Evolutionary conservation across 169 alveolate genomes (phyloP), one percentile per base, ranked within the genome.

Genomic region (Cystoisospora suis): DNA sequence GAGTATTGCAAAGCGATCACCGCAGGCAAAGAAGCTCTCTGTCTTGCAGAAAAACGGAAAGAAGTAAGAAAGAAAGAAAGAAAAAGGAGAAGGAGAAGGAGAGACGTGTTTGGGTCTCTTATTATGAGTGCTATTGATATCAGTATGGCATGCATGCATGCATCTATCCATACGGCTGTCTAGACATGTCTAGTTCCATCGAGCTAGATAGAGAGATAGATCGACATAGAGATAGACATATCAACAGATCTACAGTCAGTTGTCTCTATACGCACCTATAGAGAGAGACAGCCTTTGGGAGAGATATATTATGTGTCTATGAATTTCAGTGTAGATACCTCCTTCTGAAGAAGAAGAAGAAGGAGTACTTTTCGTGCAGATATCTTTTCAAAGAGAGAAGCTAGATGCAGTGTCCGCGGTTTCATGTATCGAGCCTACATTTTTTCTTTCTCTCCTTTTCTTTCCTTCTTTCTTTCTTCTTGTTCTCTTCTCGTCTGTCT

Each of bases 21-120:
- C 1, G 92, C 92, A 5, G 92, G 88, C 1, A 79, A 88, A 34
- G 92, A 88, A 27, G 92, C 92, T 32, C 9, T 88, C 27, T 72
- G 69, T 3, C 88, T 88, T 23, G 92, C 92, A n/a, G 92, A 88
- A 38, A 32, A 87, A 12, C 88, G 92, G 38, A 88, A 88, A 45
- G 92, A 88, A 77, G 92, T 88, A 38, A 34, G 77, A 4, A 5
- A 42, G 70, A 0, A 40, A 34, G 65, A 15, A 17, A 53, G 65
- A 15, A 53, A 23, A 15, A 53, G 65, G 29, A 53, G 65, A 15
- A 53, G 29, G 29, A 23, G 65, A 15, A 53, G 15, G 65, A n/a
- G n/a, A n/a, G n/a, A n/a, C n/a, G n/a, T n/a, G n/a, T n/a, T n/a
- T n/a, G n/a, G n/a, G n/a, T n/a, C n/a, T n/a, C n/a, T n/a, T n/a